phyloP scores from a whole-genome alignment of 208 protist species.

The Entamoeba nuttalli region DNA sequence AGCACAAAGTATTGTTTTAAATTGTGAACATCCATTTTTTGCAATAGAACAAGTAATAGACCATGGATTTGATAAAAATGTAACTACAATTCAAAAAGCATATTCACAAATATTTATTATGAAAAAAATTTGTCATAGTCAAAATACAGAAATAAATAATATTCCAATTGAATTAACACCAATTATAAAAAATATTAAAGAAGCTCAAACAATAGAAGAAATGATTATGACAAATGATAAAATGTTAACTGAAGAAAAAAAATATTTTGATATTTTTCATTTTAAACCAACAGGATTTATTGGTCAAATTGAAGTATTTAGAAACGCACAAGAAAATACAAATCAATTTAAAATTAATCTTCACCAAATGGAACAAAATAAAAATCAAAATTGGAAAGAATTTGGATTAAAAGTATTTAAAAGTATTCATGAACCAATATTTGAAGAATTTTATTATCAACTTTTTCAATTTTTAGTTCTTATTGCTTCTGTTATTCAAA shows the following conservation, averaged over 20 bases:
- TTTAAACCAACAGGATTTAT: background rate
- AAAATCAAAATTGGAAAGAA: background rate
- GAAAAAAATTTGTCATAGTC: background rate
- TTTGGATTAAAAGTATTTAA: background rate
- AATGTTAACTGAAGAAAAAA: background rate
- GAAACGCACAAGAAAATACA: background rate
- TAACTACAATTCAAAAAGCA: background rate
- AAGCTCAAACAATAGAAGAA: background rate
- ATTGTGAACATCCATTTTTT: background rate
- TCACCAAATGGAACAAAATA: background rate
- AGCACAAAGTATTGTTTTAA: background rate
- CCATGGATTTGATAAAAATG: background rate
- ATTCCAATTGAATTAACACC: background rate
- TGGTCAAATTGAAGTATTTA: background rate
- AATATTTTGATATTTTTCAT: background rate
- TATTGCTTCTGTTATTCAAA: background rate
- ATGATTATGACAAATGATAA: background rate
- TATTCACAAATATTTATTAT: background rate
- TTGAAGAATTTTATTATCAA: background rate
- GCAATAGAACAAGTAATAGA: background rate
- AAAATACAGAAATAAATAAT: background rate
- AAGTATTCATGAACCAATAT: background rate
- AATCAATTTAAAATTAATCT: background rate
- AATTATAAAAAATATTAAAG: background rate
- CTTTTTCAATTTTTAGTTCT: background rate